Conservation (phyloP, 148 eudicot genomes). For the Rhododendron williamsianum region DNA sequence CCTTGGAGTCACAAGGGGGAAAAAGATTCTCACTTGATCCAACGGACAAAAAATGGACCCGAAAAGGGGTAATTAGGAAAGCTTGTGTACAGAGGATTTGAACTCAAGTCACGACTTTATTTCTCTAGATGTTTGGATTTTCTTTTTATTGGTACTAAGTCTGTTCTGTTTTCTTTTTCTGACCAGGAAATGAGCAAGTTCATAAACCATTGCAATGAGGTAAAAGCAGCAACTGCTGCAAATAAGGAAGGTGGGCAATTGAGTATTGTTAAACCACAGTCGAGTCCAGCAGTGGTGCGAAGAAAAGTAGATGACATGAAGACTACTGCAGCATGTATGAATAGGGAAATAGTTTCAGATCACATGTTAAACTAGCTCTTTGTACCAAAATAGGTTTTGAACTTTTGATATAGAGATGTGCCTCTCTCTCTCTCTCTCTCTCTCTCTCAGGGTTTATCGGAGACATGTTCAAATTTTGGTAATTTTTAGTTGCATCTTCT, state of each 20-base stretch:
- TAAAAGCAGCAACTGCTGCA: slow-evolving; percentile 76
- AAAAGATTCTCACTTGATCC: neutral
- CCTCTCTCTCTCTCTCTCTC: no score
- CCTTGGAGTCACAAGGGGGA: neutral
- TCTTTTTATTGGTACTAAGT: neutral
- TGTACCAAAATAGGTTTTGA: neutral
- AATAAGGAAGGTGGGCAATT: slow-evolving; percentile 89
- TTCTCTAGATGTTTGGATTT: neutral
- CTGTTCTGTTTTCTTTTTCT: slow-evolving; percentile 5
- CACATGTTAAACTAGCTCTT: neutral
- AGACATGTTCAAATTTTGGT: neutral
- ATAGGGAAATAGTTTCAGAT: neutral
- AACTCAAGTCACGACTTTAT: neutral
- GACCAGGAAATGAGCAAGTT: slow-evolving; percentile 78
- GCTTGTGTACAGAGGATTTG: neutral
- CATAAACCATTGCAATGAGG: slow-evolving; percentile 73
- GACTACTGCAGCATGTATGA: neutral
- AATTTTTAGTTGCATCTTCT: neutral
- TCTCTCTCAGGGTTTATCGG: no score
- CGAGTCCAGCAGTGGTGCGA: slow-evolving; percentile 30
- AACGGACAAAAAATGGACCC: neutral
- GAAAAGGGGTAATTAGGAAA: neutral
- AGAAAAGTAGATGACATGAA: slow-evolving; percentile 14
- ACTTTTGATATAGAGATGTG: neutral
- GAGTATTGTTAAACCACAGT: slow-evolving; percentile 48